Conservation (phyloP, 306 rosid genomes). For the Echinosophora koreensis region DNA sequence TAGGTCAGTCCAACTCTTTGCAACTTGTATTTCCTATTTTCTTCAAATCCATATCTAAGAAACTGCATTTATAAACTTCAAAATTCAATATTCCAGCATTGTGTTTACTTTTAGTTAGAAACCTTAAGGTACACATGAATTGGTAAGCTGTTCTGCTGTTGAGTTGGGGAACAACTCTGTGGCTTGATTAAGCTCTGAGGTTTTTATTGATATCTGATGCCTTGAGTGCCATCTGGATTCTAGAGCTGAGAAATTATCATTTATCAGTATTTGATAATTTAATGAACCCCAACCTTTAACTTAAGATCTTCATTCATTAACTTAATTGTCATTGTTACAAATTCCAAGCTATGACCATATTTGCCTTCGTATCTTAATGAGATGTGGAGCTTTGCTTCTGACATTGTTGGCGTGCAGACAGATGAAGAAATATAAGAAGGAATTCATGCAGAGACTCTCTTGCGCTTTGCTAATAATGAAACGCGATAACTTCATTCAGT, state of each 20-base stretch:
- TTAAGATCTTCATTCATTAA: not conserved
- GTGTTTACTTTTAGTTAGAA: not conserved
- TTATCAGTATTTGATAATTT: not conserved
- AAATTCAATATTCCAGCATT: not conserved
- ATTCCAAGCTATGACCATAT: not conserved
- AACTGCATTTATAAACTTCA: slow-evolving; percentile 11
- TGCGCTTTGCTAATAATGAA: slow-evolving; percentile 63
- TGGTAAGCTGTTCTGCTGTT: not conserved
- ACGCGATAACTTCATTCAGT: slow-evolving; percentile 49
- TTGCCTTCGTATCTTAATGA: not conserved
- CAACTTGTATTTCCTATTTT: not conserved
- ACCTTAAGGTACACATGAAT: not conserved
- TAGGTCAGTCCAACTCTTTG: slow-evolving; percentile 55
- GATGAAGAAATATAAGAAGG: slow-evolving; percentile 67
- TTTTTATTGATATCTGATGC: not conserved
- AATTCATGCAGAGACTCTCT: slow-evolving; percentile 56
- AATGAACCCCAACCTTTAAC: not conserved
- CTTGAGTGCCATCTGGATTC: not conserved
- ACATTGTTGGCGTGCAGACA: slow-evolving; percentile 52
- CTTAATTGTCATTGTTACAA: not conserved
- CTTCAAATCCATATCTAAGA: not conserved
- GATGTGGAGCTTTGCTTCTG: not conserved
- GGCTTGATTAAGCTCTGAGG: not conserved
- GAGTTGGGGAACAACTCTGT: not conserved
- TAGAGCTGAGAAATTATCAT: not conserved